Base-by-base conservation (phyloP, 257 asterid genomes). In the Coffea canephora region DNA sequence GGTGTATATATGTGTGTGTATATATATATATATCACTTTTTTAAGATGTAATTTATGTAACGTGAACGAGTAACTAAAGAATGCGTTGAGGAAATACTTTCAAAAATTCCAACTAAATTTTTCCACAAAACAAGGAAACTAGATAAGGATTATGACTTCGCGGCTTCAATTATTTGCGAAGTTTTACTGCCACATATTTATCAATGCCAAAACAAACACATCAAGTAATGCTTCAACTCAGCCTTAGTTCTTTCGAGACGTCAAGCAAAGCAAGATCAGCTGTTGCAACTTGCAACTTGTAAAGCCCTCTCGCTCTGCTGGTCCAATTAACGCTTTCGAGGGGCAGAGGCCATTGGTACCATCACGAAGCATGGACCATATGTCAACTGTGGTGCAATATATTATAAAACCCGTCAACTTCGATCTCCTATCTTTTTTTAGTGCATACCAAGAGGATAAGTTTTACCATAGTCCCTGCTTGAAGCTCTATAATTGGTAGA, bases 401-500 rank as follows among this genome's bases (percentile, higher is more conserved):
- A 31, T 31, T 31, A 31, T 31, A 31, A 67, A 31, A 48, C n/a
- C 3, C 4, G 43, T 39, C 13, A 69, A 36, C 11, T 75, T 23
- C 12, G 5, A 27, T 65, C 25, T 13, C 11, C 8, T 2, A 16
- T 18, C 74, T 39, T 1, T 65, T 65, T 65, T 76, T 46, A 64
- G 62, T n/a, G 73, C 79, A 45, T 46, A 48, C 65, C 74, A 50
- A 34, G 13, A 1, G 19, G 78, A 71, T 73, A 62, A 72, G 79
- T 59, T 57, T 65, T 68, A 2, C 16, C 31, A 16, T 21, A 10
- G 25, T 73, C 7, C 69, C 34, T 59, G 78, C 68, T 80, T 69
- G 43, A 74, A 73, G 67, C 41, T 71, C 54, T 45, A 71, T 62
- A 49, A 76, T 83, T 84, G 82, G 78, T 75, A 43, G 36, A 18